Evolutionary conservation across 306 rosid species (phyloP), one percentile per base, ranked within the genome.

Genomic region (Corylus avellana): DNA sequence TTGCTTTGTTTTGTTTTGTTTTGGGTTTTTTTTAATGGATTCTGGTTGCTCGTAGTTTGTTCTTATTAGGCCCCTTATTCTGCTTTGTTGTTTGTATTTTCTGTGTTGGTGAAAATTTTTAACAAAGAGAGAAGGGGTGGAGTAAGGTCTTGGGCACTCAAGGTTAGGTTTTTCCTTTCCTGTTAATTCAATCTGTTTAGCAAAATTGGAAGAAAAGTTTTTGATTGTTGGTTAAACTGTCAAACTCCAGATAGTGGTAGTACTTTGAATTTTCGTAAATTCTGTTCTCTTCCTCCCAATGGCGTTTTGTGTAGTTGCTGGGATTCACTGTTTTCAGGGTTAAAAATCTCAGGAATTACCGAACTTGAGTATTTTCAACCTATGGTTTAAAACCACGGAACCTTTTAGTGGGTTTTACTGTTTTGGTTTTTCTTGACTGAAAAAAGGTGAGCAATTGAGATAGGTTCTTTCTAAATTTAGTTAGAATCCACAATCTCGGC

Each of bases 161-260:
- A 61, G 78, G 80, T 86, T 85, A 81, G 93, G 84, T 83, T 85
- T 75, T 87, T 80, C 75, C 90, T 84, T 85, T 51, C 69, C 77
- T 70, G 88, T 81, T 79, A 91, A 85, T 80, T 69, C 79, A 78
- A 57, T 57, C 58, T 56, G 82, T 83, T 85, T 50, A 75, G 86
- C 72, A 76, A 50, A 49, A 20, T 18, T 78, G 75, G 71, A 85
- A 85, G 78, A 79, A 77, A 57, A 57, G 27, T 25, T 50, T 74
- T 58, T 81, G 85, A 37, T 82, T 82, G 85, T 82, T 79, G 81
- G 91, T 80, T 89, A 79, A 83, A 74, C 83, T 75, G 94, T 88
- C 97, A 76, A 74, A 78, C 73, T 78, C 87, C 74, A 82, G 70
- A 79, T 71, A 72, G 78, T 75, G 74, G 75, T 10, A 47, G 82